Percentiles rank a stretch among this genome's conserved stretches.
phyloP scores from a whole-genome alignment of 495 filamentous ascomycete genomes.

The Daldinia concentrica region DNA sequence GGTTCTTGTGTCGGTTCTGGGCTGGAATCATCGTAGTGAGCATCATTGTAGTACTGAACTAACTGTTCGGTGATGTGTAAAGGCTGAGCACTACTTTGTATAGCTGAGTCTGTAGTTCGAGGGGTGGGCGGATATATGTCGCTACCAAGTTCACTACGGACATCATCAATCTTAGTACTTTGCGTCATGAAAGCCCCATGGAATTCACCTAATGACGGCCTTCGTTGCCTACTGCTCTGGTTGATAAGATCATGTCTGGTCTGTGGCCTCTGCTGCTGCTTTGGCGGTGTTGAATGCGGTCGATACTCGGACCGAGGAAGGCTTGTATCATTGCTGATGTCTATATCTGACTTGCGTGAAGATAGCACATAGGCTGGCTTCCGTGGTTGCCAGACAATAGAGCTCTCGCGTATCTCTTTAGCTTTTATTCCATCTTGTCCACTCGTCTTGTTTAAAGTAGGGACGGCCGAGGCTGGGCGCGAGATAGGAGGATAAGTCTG shows the following conservation, averaged over 20 bases:
- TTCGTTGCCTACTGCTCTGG: not conserved
- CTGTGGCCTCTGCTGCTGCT: not conserved
- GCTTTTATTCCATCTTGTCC: not conserved
- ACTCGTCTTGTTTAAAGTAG: not conserved
- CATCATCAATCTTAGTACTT: not conserved
- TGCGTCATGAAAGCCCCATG: not conserved
- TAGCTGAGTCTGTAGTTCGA: not conserved
- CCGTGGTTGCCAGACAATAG: slow-evolving; percentile 7
- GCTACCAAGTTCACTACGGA: not conserved
- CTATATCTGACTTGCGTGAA: not conserved
- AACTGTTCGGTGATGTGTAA: not conserved
- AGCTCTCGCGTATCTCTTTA: not conserved
- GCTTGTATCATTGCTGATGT: not conserved
- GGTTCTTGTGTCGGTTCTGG: not conserved
- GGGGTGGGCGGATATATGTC: not conserved
- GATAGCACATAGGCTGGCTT: slow-evolving; percentile 17
- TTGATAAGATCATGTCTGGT: not conserved
- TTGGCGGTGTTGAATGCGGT: not conserved
- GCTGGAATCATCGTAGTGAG: not conserved
- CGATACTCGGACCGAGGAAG: not conserved
- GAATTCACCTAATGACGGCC: not conserved
- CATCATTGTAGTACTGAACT: not conserved
- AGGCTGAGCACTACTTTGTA: slow-evolving; percentile 1
- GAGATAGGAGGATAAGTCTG: not conserved
- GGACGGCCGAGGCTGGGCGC: not conserved